Evolutionary conservation across 2,329 filamentous ascomycete genomes (phyloP), one percentile per base, ranked within the genome.

Genomic region (Diaporthe citrichinensis): DNA sequence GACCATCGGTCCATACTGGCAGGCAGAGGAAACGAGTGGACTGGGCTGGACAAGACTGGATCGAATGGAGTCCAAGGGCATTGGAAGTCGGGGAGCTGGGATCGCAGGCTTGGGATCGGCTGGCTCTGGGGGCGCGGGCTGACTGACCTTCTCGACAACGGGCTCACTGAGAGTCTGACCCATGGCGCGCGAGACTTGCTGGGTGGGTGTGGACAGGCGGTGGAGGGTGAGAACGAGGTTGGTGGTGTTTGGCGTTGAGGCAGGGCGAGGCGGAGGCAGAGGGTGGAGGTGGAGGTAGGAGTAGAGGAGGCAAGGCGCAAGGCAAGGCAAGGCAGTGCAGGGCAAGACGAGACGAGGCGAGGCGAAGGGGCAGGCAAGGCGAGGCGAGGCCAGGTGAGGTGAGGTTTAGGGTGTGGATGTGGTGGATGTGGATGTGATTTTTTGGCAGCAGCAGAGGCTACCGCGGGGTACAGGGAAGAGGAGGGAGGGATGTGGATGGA

Each of bases 141-240:
- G 7, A 86, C 91, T 85, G 91, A 99, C 97, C 96, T 99, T 99
- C 85, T 98, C 97, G 86, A 98, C 94, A 83, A 99, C 96, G 83
- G 97, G 97, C 90, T 99, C 97, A 83, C 96, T 98, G 84, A 99
- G 93, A 86, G 97, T 99, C 90, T 99, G 97, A 91, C 97, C 97
- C 97, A 99, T 99, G 87, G 84, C 85, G 75, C 55, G 46, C 36
- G 39, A 62, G 55, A 61, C 46, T 23, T 9, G 28, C 49, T 49
- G 57, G 67, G 49, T 20, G 46, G 20, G 25, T 23, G 61, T 34
- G 25, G 53, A 49, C 17, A 15, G 36, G 57, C 34, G n/a, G 55
- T 57, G 41, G 55, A 17, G 28, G 73, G 49, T 49, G 41, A 49
- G 61, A 39, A 9, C 14, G 61, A 5, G 15, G 20, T 5, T 5